A percentile compares a stretch with the other conserved stretches of the same genome.
These are phyloP conservation scores for Daedalea quercina DNA, from an alignment of 768 basidiomycete genomes.

Conservation along the genomic window DNA sequence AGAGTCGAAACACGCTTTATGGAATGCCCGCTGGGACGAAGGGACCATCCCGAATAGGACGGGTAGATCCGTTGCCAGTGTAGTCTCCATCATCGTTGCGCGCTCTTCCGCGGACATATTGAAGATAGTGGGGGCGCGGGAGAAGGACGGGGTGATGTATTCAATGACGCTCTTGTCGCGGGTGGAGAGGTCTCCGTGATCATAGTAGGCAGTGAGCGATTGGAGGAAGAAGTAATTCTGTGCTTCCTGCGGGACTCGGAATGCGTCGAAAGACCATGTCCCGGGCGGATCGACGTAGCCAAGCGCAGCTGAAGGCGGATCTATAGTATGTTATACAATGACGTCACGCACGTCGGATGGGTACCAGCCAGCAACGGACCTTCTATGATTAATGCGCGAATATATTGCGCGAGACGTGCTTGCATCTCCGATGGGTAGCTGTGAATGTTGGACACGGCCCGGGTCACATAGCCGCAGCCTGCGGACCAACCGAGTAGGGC, in stretches of 20 bases:
- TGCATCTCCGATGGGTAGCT: not conserved
- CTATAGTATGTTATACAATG: no score
- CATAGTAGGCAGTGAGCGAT: slow-evolving; percentile 28
- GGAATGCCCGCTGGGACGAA: slow-evolving; percentile 13
- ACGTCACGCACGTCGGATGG: no score
- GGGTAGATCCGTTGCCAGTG: slow-evolving; percentile 12
- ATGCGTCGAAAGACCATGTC: no score
- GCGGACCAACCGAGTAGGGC: not conserved
- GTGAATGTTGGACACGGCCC: slow-evolving; percentile 1
- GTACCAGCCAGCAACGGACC: not conserved
- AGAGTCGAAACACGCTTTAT: slow-evolving; percentile 13
- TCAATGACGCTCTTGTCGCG: slow-evolving; percentile 19
- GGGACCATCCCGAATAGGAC: slow-evolving; percentile 15
- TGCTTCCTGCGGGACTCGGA: not conserved
- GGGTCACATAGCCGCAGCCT: not conserved
- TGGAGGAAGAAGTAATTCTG: slow-evolving; percentile 19
- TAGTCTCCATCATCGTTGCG: slow-evolving; percentile 8
- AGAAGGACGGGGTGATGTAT: slow-evolving; percentile 17
- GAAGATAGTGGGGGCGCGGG: slow-evolving; percentile 20
- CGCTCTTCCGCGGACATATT: slow-evolving; percentile 14
- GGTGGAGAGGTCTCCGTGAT: slow-evolving; percentile 24
- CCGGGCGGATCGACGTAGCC: no score
- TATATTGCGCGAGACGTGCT: not conserved
- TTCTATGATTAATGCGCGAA: slow-evolving; percentile 3
- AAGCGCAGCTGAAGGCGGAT: no score